These are phyloP conservation scores for Aurinia saxatilis DNA, from an alignment of 345 rosid genomes.

Conservation along the genomic window DNA sequence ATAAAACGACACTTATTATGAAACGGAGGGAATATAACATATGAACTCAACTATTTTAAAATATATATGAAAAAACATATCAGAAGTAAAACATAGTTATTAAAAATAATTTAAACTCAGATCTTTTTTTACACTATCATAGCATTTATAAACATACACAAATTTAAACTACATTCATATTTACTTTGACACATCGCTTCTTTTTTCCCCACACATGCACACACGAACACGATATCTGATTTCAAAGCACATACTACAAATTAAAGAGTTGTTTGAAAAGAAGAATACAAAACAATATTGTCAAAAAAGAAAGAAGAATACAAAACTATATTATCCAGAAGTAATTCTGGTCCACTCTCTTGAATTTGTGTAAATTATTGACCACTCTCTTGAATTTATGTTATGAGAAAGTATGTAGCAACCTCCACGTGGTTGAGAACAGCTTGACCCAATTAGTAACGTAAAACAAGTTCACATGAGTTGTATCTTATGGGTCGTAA, in stretches of 20 bases:
- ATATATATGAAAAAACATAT: too few species aligned
- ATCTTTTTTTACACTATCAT: too few species aligned
- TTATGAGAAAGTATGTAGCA: constrained; percentile 9
- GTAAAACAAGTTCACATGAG: constrained; percentile 19
- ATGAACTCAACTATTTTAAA: too few species aligned
- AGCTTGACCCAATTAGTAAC: constrained; percentile 11
- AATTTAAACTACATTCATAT: too few species aligned
- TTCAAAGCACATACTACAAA: background rate
- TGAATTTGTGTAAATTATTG: constrained; percentile 16
- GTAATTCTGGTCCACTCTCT: too few species aligned
- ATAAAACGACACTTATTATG: too few species aligned
- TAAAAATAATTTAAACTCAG: too few species aligned
- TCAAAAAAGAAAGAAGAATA: too few species aligned
- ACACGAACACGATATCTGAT: background rate
- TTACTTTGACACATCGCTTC: background rate
- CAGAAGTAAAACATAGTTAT: too few species aligned
- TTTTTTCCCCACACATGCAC: constrained; percentile 5
- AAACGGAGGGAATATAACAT: too few species aligned
- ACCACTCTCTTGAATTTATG: constrained; percentile 14
- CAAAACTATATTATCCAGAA: constrained; percentile 23
- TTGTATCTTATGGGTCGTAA: constrained; percentile 12
- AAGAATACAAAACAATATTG: too few species aligned
- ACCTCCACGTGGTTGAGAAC: constrained; percentile 18
- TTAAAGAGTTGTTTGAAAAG: background rate
- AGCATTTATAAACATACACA: too few species aligned